Evolutionary conservation across 2,329 filamentous ascomycete genomes (phyloP).

Genomic region (Xylariaceae sp.): DNA sequence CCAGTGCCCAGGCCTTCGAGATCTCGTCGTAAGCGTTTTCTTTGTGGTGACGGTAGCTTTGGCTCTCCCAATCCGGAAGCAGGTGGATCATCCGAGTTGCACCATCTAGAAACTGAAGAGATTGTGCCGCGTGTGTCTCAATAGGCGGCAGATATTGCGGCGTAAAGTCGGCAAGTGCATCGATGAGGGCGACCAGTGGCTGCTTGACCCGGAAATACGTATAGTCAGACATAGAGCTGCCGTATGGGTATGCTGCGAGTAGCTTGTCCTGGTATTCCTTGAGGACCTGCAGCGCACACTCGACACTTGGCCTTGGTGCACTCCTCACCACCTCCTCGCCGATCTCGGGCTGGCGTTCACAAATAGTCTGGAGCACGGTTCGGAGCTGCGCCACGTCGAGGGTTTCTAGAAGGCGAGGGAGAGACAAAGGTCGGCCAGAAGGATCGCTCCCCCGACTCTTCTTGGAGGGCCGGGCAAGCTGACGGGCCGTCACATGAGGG

Average conservation of each 20-base stretch:
- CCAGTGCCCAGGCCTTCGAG: constrained; percentile 84
- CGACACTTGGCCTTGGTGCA: constrained; percentile 81
- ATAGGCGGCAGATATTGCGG: constrained; percentile 91
- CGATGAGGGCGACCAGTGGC: constrained; percentile 71
- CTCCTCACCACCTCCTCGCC: constrained; percentile 76
- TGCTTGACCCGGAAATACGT: constrained; percentile 89
- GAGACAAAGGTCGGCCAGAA: constrained; percentile 47
- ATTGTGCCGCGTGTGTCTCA: constrained; percentile 76
- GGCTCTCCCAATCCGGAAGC: constrained; percentile 85
- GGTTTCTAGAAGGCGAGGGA: constrained; percentile 82
- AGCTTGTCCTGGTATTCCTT: constrained; percentile 75
- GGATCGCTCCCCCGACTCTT: constrained; percentile 61
- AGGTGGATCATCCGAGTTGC: constrained; percentile 87
- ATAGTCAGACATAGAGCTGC: constrained; percentile 82
- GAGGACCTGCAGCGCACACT: constrained; percentile 74
- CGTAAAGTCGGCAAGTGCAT: constrained; percentile 89
- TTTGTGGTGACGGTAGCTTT: constrained; percentile 85
- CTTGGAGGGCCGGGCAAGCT: constrained; percentile 62
- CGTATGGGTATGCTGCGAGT: constrained; percentile 77
- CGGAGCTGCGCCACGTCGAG: constrained; percentile 81
- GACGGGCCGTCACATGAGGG: constrained; percentile 65
- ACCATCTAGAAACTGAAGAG: constrained; percentile 80
- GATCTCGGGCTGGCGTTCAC: constrained; percentile 81
- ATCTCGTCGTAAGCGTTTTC: constrained; percentile 96
- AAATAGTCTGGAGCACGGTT: constrained; percentile 82